Base-by-base conservation (phyloP, 2,329 filamentous ascomycete species). In the Penicillium decumbens region DNA sequence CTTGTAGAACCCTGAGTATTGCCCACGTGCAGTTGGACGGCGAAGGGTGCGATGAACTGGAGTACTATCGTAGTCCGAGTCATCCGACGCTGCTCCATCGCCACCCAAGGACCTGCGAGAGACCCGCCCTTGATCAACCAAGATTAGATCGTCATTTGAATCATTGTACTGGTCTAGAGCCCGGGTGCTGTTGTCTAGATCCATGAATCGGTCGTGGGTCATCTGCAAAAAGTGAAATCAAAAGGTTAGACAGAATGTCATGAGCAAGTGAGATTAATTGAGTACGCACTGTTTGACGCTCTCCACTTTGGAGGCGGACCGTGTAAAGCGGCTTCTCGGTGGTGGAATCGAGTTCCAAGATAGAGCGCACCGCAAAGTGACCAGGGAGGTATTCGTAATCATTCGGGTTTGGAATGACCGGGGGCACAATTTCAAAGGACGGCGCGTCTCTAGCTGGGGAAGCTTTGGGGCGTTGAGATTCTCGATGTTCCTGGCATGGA, bases 361-460 rank as follows among this genome's bases (percentile, higher is more conserved):
- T 55, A 25, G 59, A 60, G 15, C 56, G 58, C 10, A 67, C 65
- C 6, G 57, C 53, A 46, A 65, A 72, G 54, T 73, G 70, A 9
- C 70, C 71, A 1, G 70, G 69, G 12, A 74, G 57, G 46, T 60
- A 70, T 12, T 70, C 60, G 54, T 72, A 75, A 18, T 70, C 65
- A 9, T 66, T 57, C 18, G 55, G 52, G 35, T 71, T 61, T 4
- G 18, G 6, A 3, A 59, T 44, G 4, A 70, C 44, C 1, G 18
- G 39, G 8, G 71, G 70, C 10, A 72, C 50, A 27, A 74, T 61
- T 32, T 60, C 62, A 38, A 56, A 43, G 9, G 10, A 1, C 15
- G 9, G 47, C 30, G 35, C 53, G 29, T 33, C 12, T 41, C 49
- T 27, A 41, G 41, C 18, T 45, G 15, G 27, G 15, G 45, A 30